Conservation (phyloP, 2,329 filamentous ascomycete species). For the Colletotrichum graminicola region DNA sequence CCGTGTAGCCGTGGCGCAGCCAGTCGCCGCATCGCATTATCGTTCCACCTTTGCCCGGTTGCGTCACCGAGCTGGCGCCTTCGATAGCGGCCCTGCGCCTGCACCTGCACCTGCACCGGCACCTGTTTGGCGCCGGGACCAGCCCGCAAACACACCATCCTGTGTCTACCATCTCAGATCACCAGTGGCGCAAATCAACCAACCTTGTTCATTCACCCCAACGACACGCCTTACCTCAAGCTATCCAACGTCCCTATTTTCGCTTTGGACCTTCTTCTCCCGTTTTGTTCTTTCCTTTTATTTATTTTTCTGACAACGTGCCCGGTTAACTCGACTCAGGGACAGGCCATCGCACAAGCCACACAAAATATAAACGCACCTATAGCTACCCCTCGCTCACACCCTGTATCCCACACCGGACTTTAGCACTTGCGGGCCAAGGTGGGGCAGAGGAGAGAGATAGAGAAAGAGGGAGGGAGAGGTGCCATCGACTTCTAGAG, state of each 20-base stretch:
- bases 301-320: background rate
- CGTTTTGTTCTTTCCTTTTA: background rate
- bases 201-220: slow-evolving; percentile 5
- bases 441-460: slow-evolving; percentile 34
- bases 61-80: slow-evolving; percentile 43
- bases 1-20: slow-evolving; percentile 9
- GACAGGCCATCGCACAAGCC: slow-evolving; percentile 1
- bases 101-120: slow-evolving; percentile 5
- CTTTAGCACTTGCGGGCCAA: slow-evolving; percentile 30
- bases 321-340: too few species aligned
- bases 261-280: background rate
- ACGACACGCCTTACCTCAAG: slow-evolving; percentile 9
- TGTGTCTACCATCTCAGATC: slow-evolving; percentile 1
- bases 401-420: slow-evolving; percentile 5
- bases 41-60: slow-evolving; percentile 28
- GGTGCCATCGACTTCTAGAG: slow-evolving; percentile 27
- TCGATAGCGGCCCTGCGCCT: slow-evolving; percentile 8
- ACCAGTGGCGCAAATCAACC: slow-evolving; percentile 15
- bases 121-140: slow-evolving; percentile 23
- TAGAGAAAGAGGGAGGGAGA: background rate
- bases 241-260: background rate
- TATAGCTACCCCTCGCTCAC: slow-evolving; percentile 28
- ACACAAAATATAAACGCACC: slow-evolving; percentile 17
- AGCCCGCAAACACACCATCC: slow-evolving; percentile 20
- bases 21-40: slow-evolving; percentile 18